Evolutionary conservation across 2,329 filamentous ascomycete genomes (phyloP).

Genomic region (Ampelomyces quisqualis): DNA sequence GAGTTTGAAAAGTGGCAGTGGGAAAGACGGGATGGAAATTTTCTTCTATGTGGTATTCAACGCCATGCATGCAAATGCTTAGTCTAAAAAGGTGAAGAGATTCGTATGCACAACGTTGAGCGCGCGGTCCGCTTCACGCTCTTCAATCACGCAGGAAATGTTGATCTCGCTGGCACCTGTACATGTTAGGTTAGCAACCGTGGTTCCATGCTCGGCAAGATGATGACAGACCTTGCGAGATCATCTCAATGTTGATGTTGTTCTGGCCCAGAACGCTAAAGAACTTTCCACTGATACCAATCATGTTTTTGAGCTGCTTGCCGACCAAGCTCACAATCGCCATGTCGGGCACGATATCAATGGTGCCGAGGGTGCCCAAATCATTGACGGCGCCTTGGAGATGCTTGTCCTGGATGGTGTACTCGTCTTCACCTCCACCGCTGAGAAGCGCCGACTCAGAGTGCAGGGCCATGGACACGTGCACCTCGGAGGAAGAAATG

Average conservation of each 20-base stretch:
- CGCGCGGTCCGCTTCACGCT: slow-evolving; percentile 83
- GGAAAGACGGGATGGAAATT: slow-evolving; percentile 1
- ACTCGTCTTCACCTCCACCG: slow-evolving; percentile 50
- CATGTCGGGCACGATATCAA: slow-evolving; percentile 89
- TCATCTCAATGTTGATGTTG: slow-evolving; percentile 98
- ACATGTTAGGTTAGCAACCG: background rate
- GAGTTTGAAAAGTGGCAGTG: background rate
- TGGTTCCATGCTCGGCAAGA: background rate
- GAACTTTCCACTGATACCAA: slow-evolving; percentile 87
- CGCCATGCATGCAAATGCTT: slow-evolving; percentile 32
- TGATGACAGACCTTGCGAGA: slow-evolving; percentile 80
- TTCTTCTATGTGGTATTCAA: slow-evolving; percentile 29
- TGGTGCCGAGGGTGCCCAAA: slow-evolving; percentile 78
- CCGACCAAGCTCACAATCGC: slow-evolving; percentile 93
- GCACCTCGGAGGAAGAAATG: slow-evolving; percentile 94
- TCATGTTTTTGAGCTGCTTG: slow-evolving; percentile 96
- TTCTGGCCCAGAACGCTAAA: slow-evolving; percentile 92
- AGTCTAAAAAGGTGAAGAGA: slow-evolving; percentile 93
- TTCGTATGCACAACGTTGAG: slow-evolving; percentile 97
- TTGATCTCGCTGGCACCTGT: slow-evolving; percentile 98
- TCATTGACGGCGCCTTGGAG: slow-evolving; percentile 62
- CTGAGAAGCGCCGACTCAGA: slow-evolving; percentile 63
- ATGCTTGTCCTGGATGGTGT: slow-evolving; percentile 51
- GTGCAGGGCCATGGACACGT: slow-evolving; percentile 96
- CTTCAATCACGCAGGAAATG: slow-evolving; percentile 96